phyloP scores from a whole-genome alignment of 2,329 filamentous ascomycete genomes.

The Fusarium austroafricanum region DNA sequence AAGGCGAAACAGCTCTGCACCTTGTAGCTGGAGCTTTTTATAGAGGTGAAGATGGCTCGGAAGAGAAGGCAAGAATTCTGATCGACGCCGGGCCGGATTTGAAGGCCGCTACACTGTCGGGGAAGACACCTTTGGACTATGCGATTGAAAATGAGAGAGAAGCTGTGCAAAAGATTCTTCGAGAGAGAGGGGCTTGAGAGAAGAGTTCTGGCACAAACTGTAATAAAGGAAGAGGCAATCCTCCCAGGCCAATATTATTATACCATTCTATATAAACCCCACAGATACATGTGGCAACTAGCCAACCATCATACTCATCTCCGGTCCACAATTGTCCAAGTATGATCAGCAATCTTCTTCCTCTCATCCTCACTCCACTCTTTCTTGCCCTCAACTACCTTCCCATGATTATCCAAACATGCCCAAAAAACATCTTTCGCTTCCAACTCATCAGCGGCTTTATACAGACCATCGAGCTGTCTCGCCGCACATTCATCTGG shows the following conservation, averaged over 20 bases:
- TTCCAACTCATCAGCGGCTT: slow-evolving; percentile 17
- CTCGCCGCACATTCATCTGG: slow-evolving; percentile 46
- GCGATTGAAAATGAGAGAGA: not conserved
- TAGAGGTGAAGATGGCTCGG: not conserved
- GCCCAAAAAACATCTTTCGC: slow-evolving; percentile 42
- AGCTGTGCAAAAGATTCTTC: no score
- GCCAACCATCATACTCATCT: no score
- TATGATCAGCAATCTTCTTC: slow-evolving; percentile 47
- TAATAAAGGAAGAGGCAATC: no score
- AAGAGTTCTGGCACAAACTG: no score
- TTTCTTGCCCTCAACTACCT: slow-evolving; percentile 36
- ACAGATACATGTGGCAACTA: no score
- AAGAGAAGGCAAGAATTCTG: not conserved
- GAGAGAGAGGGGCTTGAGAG: no score
- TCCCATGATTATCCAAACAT: slow-evolving; percentile 47
- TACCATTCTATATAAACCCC: no score
- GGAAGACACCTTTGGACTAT: not conserved
- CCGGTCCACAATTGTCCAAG: slow-evolving; percentile 36
- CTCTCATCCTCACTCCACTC: slow-evolving; percentile 47
- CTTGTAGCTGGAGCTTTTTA: not conserved
- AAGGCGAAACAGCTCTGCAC: not conserved
- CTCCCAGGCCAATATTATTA: no score
- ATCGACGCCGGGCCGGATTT: not conserved
- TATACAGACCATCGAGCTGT: slow-evolving; percentile 41
- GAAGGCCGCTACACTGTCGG: accelerated